Evolutionary conservation across 345 rosid species (phyloP).

Genomic region (Stellera chamaejasme): DNA sequence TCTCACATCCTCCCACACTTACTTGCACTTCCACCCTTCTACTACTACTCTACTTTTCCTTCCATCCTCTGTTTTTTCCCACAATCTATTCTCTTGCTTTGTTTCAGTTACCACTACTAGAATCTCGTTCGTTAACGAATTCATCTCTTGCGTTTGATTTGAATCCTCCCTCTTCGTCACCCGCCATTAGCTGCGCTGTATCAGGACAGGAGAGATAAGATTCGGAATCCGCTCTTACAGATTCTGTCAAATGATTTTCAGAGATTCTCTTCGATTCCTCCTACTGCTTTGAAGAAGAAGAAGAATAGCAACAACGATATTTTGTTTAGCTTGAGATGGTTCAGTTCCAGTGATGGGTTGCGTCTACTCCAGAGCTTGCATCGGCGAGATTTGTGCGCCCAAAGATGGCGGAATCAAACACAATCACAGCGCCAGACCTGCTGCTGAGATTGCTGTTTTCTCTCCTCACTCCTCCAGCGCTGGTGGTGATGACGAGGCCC

Average conservation of each 20-base stretch:
- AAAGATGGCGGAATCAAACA: constrained; percentile 40
- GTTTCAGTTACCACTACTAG: constrained; percentile 4
- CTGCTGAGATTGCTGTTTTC: constrained; percentile 45
- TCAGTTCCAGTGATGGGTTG: constrained; percentile 68
- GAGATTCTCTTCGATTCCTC: constrained; percentile 10
- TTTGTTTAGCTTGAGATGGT: background rate
- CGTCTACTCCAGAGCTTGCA: constrained; percentile 86
- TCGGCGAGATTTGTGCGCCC: constrained; percentile 83
- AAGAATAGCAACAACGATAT: background rate
- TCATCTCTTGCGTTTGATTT: background rate
- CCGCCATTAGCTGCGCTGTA: constrained; percentile 11
- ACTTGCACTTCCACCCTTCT: too few relatives aligned
- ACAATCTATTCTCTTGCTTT: background rate
- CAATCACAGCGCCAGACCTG: constrained; percentile 13
- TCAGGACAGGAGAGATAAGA: constrained; percentile 4
- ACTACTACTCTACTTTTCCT: background rate
- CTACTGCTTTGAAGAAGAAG: background rate
- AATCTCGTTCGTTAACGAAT: background rate
- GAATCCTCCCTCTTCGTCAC: background rate
- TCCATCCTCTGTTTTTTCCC: background rate
- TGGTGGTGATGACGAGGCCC: constrained; percentile 45
- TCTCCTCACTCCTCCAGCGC: constrained; percentile 36
- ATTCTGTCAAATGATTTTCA: constrained; percentile 2
- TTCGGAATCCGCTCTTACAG: constrained; percentile 4
- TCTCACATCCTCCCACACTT: too few relatives aligned